Evolutionary conservation across 257 asterid genomes (phyloP), one percentile per base, ranked within the genome.

Genomic region (Solanum lignicaule): DNA sequence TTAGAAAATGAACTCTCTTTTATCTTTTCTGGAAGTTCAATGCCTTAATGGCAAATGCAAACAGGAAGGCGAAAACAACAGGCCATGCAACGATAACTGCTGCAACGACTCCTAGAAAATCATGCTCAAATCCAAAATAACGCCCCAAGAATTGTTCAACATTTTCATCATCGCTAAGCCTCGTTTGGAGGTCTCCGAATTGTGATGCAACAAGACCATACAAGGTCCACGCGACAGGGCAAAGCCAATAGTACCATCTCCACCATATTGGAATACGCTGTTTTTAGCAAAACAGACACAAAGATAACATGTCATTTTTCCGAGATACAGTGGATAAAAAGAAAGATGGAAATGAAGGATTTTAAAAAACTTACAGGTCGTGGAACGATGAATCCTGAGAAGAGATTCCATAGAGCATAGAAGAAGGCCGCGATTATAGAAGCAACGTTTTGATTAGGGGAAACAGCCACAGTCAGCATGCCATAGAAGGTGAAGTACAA

Each of bases 21-120:
- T 58, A 94, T 75, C 98, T 90, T 71, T 86, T 95, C 83, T 95
- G 95, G 91, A 92, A 94, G 74, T 94, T 95, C 86, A 95, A 90
- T 7, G 90, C 39, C 92, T 87, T 94, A 39, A 93, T 92, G 46
- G 90, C 86, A 23, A 25, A 75, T 39, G 93, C 95, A 83, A 95
- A 95, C 25, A 66, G 39, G 87, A 90, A 86, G 78, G 92, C 91
- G 58, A 94, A 95, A 66, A 91, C 15, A 74, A 91, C 33, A 4
- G 91, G 33, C 55, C 90, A 76, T n/a, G 89, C 94, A n/a, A 92
- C 72, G 43, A 89, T 35, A 15, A 84, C 76, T 12, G 33, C 93
- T 8, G 94, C 96, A 83, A 92, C 93, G 1, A 79, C 87, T 83
- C 94, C 94, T 33, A 94, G 88, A 88, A 92, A 93, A 75, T 92